Evolutionary conservation across 1,139 yeast genomes (phyloP), one percentile per base, ranked within the genome.

Genomic region (Zygosaccharomyces pseudobailii): DNA sequence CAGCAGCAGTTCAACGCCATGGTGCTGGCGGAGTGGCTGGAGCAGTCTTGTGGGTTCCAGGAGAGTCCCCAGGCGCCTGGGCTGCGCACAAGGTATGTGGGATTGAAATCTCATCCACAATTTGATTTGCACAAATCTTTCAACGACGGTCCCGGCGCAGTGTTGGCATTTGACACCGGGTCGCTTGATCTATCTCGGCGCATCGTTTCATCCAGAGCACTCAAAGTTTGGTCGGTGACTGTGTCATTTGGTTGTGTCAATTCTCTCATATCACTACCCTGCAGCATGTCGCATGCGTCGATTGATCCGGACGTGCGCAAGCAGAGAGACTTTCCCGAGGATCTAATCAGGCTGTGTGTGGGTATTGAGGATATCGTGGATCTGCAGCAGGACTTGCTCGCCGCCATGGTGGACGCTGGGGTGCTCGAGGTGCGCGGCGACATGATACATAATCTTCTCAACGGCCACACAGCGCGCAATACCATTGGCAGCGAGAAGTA

Each of bases 201-300:
- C 50, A 82, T 90, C 53, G 92, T 89, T 22, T 92, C 87, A 58
- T 72, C 74, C 45, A 80, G 90, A 8, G 50, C 52, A 17, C 61
- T 70, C 47, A 80, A 82, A 48, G 73, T 90, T 38, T 90, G 87
- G 72, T 89, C 92, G 33, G 88, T 90, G 55, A 87, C 96, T 7
- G 97, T 90, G 4, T 86, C 95, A 5, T 90, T 90, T 69, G 97
- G 97, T 19, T 86, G 96, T 66, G 96, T 90, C 49, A 87, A 88
- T 69, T 87, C 96, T 19, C 74, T 90, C 60, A 87, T 90, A 50
- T 85, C 94, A 40, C 79, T 89, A 84, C 97, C 97, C 9, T 87
- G 96, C 68, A 80, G 80, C 67, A 89, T 89, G 97, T 87, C 96
- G 2, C 97, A 89, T 64, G 97, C 97, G n/a, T 84, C 96, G 5